Conservation (phyloP, 2,329 filamentous ascomycete genomes). For the Colletotrichum scovillei region DNA sequence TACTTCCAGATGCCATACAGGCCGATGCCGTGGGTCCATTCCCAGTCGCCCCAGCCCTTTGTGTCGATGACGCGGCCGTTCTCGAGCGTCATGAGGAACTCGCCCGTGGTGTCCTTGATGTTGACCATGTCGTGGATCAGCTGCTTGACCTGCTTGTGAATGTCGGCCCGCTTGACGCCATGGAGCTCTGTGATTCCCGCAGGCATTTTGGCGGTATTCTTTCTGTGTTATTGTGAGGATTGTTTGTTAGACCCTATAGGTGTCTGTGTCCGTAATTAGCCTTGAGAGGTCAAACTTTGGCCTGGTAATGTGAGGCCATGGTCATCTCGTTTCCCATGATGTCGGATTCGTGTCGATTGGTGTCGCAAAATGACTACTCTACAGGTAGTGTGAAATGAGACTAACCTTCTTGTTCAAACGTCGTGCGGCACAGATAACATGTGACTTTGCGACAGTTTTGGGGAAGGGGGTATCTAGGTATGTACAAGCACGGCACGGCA, state of each 20-base stretch:
- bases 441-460: neutral
- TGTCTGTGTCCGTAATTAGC: neutral
- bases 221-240: neutral
- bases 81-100: constrained; percentile 76
- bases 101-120: constrained; percentile 79
- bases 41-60: constrained; percentile 87
- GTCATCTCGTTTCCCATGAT: too few relatives aligned
- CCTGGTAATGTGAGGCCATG: neutral
- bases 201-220: constrained; percentile 46
- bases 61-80: constrained; percentile 85
- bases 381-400: neutral
- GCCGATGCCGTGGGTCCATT: constrained; percentile 85
- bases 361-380: too few relatives aligned
- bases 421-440: neutral
- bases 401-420: neutral
- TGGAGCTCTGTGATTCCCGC: constrained; percentile 47
- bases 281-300: neutral
- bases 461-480: neutral
- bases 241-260: neutral
- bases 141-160: constrained; percentile 69
- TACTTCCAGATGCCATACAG: constrained; percentile 88
- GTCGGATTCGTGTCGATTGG: neutral
- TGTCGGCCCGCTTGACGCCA: constrained; percentile 57
- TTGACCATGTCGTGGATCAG: constrained; percentile 81
- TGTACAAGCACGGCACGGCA: neutral